A percentile compares a stretch with the other conserved stretches of the same genome.
phyloP scores from a whole-genome alignment of 2,329 filamentous ascomycete species.

The Rachicladosporium sp. region DNA sequence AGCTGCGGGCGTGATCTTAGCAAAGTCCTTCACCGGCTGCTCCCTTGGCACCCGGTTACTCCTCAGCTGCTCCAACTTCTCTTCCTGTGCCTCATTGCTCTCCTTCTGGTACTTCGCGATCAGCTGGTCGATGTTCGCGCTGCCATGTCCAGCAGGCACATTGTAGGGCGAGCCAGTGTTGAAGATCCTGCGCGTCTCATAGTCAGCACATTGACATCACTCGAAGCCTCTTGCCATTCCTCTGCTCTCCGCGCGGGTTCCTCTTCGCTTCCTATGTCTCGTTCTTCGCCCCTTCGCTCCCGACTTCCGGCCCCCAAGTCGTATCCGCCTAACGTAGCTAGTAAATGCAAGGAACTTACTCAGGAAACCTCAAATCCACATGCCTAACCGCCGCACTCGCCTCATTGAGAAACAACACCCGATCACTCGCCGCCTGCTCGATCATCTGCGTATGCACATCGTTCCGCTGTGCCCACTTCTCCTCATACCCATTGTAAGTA shows the following conservation, averaged over 20 bases:
- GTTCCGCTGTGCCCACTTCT: slow-evolving; percentile 44
- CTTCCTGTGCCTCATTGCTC: slow-evolving; percentile 44
- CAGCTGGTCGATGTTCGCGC: slow-evolving; percentile 46
- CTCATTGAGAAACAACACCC: slow-evolving; percentile 44
- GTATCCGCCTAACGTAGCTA: no score
- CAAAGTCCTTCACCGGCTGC: slow-evolving; percentile 16
- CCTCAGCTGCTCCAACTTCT: slow-evolving; percentile 36
- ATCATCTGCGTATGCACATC: slow-evolving; percentile 47
- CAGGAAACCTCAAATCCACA: slow-evolving; percentile 47
- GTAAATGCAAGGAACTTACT: slow-evolving; percentile 39
- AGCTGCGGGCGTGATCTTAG: slow-evolving; percentile 15
- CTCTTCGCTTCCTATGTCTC: no score
- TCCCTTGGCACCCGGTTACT: slow-evolving; percentile 25
- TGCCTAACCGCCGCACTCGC: slow-evolving; percentile 32
- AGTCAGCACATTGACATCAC: no score
- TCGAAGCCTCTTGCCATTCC: no score
- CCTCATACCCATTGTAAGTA: slow-evolving; percentile 42
- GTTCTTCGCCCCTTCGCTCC: no score
- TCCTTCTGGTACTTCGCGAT: slow-evolving; percentile 51
- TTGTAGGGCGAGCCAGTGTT: slow-evolving; percentile 53
- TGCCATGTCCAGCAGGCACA: slow-evolving; percentile 46
- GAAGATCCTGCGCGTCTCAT: slow-evolving; percentile 38
- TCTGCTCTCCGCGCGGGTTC: no score
- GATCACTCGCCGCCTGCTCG: slow-evolving; percentile 51
- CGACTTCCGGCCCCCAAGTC: no score